Percentiles rank a stretch among this genome's conserved stretches.
phyloP scores from a whole-genome alignment of 345 rosid genomes.

The Rhodamnia rubescens region DNA sequence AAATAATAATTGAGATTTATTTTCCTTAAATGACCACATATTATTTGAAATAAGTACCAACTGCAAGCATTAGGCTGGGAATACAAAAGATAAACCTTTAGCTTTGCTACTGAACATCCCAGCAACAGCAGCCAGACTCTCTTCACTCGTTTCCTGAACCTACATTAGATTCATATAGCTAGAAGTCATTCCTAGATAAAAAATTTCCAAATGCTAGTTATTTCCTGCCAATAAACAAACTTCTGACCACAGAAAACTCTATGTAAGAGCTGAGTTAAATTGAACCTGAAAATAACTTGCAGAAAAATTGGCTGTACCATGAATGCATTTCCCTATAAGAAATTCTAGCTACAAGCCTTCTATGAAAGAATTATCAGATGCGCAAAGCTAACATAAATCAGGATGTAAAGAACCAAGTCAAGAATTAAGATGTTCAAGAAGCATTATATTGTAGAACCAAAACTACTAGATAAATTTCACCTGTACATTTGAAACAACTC shows the following conservation, averaged over 20 bases:
- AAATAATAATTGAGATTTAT: not conserved
- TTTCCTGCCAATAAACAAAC: not conserved
- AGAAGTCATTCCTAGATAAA: not conserved
- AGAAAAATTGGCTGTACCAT: not conserved
- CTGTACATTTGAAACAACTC: constrained; percentile 91
- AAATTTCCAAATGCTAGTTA: not conserved
- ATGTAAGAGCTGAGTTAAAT: not conserved
- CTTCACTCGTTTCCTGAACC: constrained; percentile 96
- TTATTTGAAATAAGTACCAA: not conserved
- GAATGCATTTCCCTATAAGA: not conserved
- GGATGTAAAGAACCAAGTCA: not conserved
- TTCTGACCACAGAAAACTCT: not conserved
- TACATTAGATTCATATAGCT: constrained; percentile 5
- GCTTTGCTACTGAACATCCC: constrained; percentile 99
- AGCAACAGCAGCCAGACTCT: constrained; percentile 92
- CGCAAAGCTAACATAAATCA: not conserved
- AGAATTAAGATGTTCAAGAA: not conserved
- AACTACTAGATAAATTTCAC: constrained; percentile 24
- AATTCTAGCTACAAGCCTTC: not conserved
- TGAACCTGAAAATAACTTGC: not conserved
- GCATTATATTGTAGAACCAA: not conserved
- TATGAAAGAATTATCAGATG: not conserved
- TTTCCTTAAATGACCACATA: not conserved
- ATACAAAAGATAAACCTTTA: constrained; percentile 49
- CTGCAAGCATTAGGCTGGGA: not conserved